These are phyloP conservation scores for Apophysomyces variabilis DNA, from an alignment of 371 early-diverging fungal genomes.

Conservation along the genomic window DNA sequence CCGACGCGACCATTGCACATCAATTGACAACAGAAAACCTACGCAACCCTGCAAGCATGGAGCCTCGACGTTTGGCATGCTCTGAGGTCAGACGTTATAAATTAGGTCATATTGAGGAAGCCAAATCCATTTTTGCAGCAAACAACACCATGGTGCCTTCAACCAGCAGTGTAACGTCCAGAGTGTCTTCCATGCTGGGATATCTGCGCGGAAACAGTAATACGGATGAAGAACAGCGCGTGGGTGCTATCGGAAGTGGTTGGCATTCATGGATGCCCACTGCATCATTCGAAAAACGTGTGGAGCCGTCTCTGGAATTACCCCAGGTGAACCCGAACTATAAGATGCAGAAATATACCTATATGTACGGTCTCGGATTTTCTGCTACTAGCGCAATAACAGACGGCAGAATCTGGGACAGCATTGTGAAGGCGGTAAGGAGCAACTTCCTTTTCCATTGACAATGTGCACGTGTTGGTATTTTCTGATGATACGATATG, in stretches of 20 bases:
- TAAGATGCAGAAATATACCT: constrained; percentile 59
- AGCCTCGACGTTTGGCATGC: constrained; percentile 42
- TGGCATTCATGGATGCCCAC: constrained; percentile 48
- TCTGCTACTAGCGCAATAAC: constrained; percentile 35
- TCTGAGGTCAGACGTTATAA: constrained; percentile 68
- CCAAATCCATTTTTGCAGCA: constrained; percentile 47
- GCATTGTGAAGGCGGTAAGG: constrained; percentile 70
- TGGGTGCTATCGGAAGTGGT: constrained; percentile 23
- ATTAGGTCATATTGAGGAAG: constrained; percentile 54
- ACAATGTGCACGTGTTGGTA: background rate
- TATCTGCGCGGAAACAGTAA: constrained; percentile 21
- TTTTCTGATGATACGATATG: background rate
- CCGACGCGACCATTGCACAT: constrained; percentile 62
- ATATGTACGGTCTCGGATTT: constrained; percentile 71
- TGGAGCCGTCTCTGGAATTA: constrained; percentile 56
- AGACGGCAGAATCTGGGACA: constrained; percentile 66
- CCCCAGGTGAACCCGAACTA: constrained; percentile 70
- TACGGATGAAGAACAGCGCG: constrained; percentile 19
- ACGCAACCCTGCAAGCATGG: constrained; percentile 49
- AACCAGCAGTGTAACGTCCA: constrained; percentile 27
- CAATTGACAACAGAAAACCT: constrained; percentile 62
- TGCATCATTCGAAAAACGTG: constrained; percentile 27
- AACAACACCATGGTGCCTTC: constrained; percentile 36
- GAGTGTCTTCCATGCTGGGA: constrained; percentile 31
- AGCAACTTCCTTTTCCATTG: background rate